Evolutionary conservation across 345 rosid species (phyloP).

Genomic region (Eucalyptus sp.): DNA sequence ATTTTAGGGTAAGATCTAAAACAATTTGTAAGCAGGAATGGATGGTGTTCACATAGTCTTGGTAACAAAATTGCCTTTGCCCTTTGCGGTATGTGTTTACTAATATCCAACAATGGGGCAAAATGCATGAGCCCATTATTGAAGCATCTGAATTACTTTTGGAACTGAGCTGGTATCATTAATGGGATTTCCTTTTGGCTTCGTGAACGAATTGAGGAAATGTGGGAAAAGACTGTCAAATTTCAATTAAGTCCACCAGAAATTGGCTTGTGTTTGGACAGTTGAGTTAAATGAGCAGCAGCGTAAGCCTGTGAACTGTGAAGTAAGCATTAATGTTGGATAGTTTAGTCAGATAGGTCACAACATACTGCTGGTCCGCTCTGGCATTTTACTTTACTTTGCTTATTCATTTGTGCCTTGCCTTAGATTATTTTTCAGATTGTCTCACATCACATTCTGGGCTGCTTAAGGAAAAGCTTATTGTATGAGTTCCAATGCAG

Average conservation of each 20-base stretch:
- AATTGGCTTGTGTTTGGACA: background rate
- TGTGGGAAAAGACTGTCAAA: background rate
- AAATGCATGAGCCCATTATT: background rate
- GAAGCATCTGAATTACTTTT: background rate
- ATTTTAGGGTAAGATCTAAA: background rate
- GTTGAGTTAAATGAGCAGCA: background rate
- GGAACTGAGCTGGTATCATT: background rate
- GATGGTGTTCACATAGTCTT: background rate
- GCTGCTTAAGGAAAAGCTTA: background rate
- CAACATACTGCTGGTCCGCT: background rate
- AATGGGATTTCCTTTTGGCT: background rate
- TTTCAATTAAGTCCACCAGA: background rate
- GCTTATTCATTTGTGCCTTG: background rate
- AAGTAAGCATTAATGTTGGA: background rate
- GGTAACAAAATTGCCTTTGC: background rate
- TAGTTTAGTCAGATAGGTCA: background rate
- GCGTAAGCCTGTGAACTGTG: background rate
- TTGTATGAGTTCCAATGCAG: slow-evolving; percentile 12
- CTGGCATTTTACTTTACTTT: background rate
- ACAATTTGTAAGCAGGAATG: background rate
- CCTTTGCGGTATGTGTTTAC: background rate
- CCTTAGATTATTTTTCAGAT: background rate
- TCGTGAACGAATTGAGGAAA: background rate
- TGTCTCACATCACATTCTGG: background rate
- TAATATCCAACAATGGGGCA: background rate